phyloP scores from a whole-genome alignment of 805 yeast species.

The Kodamaea fukazawae region DNA sequence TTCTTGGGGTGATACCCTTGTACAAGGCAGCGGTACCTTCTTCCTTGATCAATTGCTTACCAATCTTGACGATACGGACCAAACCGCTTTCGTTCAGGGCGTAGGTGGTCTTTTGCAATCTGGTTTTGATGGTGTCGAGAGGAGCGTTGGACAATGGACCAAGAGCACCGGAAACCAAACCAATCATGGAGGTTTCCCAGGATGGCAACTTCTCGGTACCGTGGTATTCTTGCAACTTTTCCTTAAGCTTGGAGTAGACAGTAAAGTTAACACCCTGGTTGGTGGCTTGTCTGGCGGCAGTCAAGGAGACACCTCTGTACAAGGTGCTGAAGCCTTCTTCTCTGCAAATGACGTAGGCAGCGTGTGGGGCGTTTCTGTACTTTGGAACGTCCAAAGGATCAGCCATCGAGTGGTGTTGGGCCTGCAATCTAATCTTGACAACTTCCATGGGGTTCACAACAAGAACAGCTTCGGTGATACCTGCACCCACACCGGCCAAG shows the following conservation, averaged over 20 bases:
- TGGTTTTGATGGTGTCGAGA: conserved; percentile 92
- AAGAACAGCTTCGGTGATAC: conserved; percentile 90
- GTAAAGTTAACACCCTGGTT: conserved; percentile 99
- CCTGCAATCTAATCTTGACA: conserved; percentile 92
- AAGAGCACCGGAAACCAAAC: conserved; percentile 91
- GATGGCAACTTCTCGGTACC: conserved; percentile 65
- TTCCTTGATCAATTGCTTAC: conserved; percentile 75
- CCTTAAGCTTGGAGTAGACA: conserved; percentile 83
- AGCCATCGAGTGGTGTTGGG: conserved; percentile 86
- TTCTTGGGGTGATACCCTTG: conserved; percentile 97
- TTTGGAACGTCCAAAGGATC: conserved; percentile 81
- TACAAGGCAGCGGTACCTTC: conserved; percentile 75
- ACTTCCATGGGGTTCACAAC: conserved; percentile 98
- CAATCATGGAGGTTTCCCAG: conserved; percentile 92
- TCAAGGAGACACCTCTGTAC: conserved; percentile 91
- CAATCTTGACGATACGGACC: conserved; percentile 77
- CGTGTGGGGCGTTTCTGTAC: conserved; percentile 91
- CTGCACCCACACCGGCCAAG: conserved; percentile 95
- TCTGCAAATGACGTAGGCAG: conserved; percentile 73
- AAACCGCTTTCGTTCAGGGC: conserved; percentile 66
- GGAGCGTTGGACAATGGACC: conserved; percentile 99
- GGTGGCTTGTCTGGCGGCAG: conserved; percentile 97
- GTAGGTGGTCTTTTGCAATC: conserved; percentile 88
- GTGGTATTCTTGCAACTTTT: conserved; percentile 62
- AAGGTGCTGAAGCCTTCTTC: conserved; percentile 90